A percentile compares a stretch with the other conserved stretches of the same genome.
These are phyloP conservation scores for Thelonectria rubi DNA, from an alignment of 2,329 filamentous ascomycete genomes.

Conservation along the genomic window DNA sequence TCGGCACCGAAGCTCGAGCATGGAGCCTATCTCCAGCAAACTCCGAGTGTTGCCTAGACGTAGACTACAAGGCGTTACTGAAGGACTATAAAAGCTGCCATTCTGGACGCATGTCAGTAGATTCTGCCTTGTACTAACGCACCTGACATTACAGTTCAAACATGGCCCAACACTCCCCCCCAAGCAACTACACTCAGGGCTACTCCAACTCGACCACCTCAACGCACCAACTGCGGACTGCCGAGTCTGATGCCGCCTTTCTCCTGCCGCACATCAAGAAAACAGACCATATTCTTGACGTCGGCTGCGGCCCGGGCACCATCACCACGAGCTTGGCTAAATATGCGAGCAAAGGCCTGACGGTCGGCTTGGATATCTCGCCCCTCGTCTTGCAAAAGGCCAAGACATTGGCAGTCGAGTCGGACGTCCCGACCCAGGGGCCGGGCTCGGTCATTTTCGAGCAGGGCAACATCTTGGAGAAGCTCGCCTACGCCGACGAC, in stretches of 20 bases:
- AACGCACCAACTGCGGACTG: conserved; percentile 53
- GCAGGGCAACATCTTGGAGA: conserved; percentile 2
- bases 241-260: conserved; percentile 53
- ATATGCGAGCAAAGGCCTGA: conserved; percentile 47
- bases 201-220: conserved; percentile 50
- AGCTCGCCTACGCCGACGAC: conserved; percentile 27
- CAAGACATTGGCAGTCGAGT: background rate
- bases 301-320: conserved; percentile 59
- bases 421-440: background rate
- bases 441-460: conserved; percentile 9
- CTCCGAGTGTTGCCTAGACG: too few species aligned
- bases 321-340: conserved; percentile 55
- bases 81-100: too few species aligned
- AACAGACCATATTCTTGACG: conserved; percentile 53
- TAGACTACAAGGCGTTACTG: too few species aligned
- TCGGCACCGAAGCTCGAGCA: too few species aligned
- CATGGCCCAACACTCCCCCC: conserved; percentile 9
- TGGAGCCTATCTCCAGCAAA: too few species aligned
- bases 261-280: conserved; percentile 52
- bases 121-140: too few species aligned
- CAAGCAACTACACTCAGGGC: conserved; percentile 47
- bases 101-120: too few species aligned
- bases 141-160: background rate
- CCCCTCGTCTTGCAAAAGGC: conserved; percentile 5
- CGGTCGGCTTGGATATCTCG: conserved; percentile 30